These are phyloP conservation scores for Cercospora canescens DNA, from an alignment of 2,329 filamentous ascomycete species.

Conservation along the genomic window DNA sequence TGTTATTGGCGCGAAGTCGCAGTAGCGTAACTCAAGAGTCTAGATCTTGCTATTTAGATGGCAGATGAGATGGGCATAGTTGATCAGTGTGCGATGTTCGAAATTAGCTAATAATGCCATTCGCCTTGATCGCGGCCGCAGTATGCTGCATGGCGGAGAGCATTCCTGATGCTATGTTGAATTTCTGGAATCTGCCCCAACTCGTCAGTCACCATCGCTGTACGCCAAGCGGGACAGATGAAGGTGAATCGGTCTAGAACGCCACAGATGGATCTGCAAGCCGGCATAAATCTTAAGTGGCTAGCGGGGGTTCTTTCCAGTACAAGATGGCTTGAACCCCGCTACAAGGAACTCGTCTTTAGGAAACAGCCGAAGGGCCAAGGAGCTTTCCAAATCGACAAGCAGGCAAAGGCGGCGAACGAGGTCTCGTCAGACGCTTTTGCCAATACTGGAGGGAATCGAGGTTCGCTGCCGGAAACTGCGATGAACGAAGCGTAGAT, in stretches of 20 bases:
- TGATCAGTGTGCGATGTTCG: not conserved
- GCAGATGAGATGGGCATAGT: not conserved
- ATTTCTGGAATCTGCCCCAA: not conserved
- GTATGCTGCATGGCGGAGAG: not conserved
- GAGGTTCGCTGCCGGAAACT: not conserved
- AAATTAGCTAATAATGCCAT: too few relatives aligned
- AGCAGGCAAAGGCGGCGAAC: not conserved
- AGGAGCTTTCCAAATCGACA: not conserved
- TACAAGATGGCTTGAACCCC: not conserved
- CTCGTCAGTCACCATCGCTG: not conserved
- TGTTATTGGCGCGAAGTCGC: not conserved
- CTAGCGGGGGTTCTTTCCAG: not conserved
- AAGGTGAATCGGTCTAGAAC: not conserved
- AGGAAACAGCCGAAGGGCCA: not conserved
- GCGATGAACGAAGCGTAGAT: not conserved
- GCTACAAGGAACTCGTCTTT: not conserved
- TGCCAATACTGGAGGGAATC: not conserved
- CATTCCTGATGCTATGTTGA: not conserved
- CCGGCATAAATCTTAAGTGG: conserved; percentile 1
- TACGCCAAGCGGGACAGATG: not conserved
- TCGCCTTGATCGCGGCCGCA: too few relatives aligned
- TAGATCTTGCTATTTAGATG: not conserved
- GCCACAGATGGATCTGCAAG: not conserved
- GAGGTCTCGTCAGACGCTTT: not conserved
- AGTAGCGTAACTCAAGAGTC: not conserved